A percentile compares a stretch with the other conserved stretches of the same genome.
Conservation (phyloP, 2,329 filamentous ascomycete species). For the Sporothrix curviconia region DNA sequence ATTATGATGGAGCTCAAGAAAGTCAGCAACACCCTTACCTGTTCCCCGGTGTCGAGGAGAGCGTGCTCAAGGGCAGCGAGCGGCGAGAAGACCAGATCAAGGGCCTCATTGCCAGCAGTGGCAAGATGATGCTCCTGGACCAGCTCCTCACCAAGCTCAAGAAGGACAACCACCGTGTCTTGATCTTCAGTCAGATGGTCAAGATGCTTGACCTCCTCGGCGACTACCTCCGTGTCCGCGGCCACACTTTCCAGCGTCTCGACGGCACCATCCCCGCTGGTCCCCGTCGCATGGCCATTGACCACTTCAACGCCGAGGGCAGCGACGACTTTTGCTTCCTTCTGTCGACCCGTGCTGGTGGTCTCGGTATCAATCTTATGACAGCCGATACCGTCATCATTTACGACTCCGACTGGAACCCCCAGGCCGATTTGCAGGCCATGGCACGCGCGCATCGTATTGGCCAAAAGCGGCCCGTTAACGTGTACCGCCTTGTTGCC, state of each 20-base stretch:
- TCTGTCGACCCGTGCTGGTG: conserved; percentile 88
- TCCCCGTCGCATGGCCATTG: conserved; percentile 85
- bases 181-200: conserved; percentile 99
- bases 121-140: conserved; percentile 99
- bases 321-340: conserved; percentile 97
- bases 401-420: conserved; percentile 99
- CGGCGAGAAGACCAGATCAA: conserved; percentile 87
- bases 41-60: conserved; percentile 90
- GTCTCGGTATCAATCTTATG: conserved; percentile 98
- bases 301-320: conserved; percentile 95
- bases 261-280: conserved; percentile 91
- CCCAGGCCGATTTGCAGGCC: conserved; percentile 92
- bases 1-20: conserved; percentile 99
- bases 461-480: conserved; percentile 91
- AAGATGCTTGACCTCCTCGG: conserved; percentile 95
- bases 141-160: conserved; percentile 90
- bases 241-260: conserved; percentile 91
- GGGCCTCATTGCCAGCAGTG: conserved; percentile 89
- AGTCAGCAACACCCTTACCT: conserved; percentile 98
- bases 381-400: conserved; percentile 96
- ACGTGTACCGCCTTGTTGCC: conserved; percentile 90
- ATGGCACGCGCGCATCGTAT: conserved; percentile 99
- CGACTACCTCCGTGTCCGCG: conserved; percentile 85
- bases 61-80: conserved; percentile 71
- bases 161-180: conserved; percentile 85